A percentile compares a stretch with the other conserved stretches of the same genome.
These are phyloP conservation scores for Hibiscus mutabilis DNA, from an alignment of 345 rosid species.

Conservation along the genomic window DNA sequence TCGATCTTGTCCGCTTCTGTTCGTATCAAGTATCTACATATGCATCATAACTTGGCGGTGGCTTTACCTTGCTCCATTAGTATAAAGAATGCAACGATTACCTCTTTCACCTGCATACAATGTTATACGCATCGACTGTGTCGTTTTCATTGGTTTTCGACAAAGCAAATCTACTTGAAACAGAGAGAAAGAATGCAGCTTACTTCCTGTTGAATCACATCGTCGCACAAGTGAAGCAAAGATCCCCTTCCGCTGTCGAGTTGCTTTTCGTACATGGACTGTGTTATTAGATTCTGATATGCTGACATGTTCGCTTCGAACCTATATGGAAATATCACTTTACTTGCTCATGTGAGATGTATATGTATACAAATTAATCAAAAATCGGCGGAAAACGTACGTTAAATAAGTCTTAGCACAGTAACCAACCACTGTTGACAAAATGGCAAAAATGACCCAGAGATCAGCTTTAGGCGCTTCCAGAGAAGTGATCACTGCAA, in stretches of 20 bases:
- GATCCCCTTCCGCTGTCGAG: constrained; percentile 83
- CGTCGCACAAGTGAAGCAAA: constrained; percentile 79
- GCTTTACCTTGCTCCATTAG: constrained; percentile 57
- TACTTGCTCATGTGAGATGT: no score
- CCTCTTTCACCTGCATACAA: constrained; percentile 71
- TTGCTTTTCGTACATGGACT: constrained; percentile 49
- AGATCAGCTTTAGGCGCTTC: constrained; percentile 76
- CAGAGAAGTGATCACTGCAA: constrained; percentile 69
- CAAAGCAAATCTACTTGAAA: neutral
- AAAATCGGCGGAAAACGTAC: constrained; percentile 35
- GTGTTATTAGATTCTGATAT: constrained; percentile 72
- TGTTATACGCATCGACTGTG: constrained; percentile 40
- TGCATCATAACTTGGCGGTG: constrained; percentile 46
- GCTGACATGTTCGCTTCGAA: constrained; percentile 62
- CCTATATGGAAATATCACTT: constrained; percentile 31
- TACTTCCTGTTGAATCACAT: constrained; percentile 64
- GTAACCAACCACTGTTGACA: constrained; percentile 53
- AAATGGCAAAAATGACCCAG: constrained; percentile 46
- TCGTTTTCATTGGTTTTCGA: constrained; percentile 24
- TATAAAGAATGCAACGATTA: constrained; percentile 56
- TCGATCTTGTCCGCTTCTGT: no score
- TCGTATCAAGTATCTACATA: no score
- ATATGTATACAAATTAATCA: neutral
- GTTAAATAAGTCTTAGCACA: constrained; percentile 85
- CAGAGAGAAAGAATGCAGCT: neutral